These are phyloP conservation scores for Gracilaria gracilis DNA, from an alignment of 23 red algal species.

Conservation along the genomic window DNA sequence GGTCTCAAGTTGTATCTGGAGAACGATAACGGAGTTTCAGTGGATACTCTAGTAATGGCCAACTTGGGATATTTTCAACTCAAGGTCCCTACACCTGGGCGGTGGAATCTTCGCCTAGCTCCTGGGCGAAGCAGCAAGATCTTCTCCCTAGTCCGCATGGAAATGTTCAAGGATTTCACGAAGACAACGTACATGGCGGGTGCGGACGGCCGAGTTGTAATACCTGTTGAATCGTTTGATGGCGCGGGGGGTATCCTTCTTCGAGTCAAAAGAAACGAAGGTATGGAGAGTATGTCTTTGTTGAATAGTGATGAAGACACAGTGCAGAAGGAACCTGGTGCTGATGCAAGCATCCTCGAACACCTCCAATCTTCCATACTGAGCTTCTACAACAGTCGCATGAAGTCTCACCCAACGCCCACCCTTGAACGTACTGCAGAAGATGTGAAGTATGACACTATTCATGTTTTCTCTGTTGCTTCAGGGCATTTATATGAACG, in stretches of 20 bases:
- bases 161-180: slow-evolving; percentile 53
- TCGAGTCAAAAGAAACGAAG: slow-evolving; percentile 59
- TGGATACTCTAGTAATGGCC: slow-evolving; percentile 96
- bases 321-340: background rate
- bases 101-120: slow-evolving; percentile 76
- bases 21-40: slow-evolving; percentile 28
- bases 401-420: background rate
- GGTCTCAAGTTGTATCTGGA: slow-evolving; percentile 75
- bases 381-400: background rate
- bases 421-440: background rate
- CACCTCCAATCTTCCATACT: background rate
- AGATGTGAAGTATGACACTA: slow-evolving; percentile 12
- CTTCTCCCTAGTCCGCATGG: slow-evolving; percentile 54
- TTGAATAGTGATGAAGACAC: background rate
- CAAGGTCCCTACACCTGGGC: slow-evolving; percentile 70
- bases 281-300: slow-evolving; percentile 48
- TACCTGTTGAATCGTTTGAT: slow-evolving; percentile 71
- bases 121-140: slow-evolving; percentile 45
- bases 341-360: background rate
- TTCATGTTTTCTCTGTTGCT: slow-evolving; percentile 97
- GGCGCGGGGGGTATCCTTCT: slow-evolving; percentile 72
- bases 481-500: slow-evolving; percentile 99
- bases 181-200: slow-evolving; percentile 41
- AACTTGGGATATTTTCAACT: slow-evolving; percentile 99
- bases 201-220: slow-evolving; percentile 43